Base-by-base conservation (phyloP, 495 filamentous ascomycete genomes). In the Hypoxylon fuscum region DNA sequence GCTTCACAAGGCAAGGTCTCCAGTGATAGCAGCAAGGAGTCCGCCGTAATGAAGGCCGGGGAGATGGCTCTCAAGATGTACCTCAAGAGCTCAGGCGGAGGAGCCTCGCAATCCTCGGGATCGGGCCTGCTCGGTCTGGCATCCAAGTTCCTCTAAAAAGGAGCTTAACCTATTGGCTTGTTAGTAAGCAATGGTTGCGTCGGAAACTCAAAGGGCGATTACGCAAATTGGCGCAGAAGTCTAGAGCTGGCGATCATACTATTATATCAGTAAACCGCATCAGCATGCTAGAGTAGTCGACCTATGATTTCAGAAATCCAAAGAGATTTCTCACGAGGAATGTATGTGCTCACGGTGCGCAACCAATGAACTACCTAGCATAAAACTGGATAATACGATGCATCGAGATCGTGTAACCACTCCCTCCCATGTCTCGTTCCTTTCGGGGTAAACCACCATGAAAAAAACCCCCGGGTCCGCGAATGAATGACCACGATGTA, bases 61-160 rank as follows among this genome's bases (percentile, higher is more conserved):
- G 79, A 85, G 75, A 76, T 80, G 77, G 82, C 81, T 10, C 60
- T 85, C 20, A 79, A 81, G 73, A 80, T 85, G 80, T 85, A 83
- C 56, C 51, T 83, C 58, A 79, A 82, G 73, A 79, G 75, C 50
- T 72, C 79, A 53, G 77, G 73, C 6, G 48, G 64, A 41, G 50
- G 55, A 25, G n/a, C n/a, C n/a, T 38, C 52, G 17, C 23, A 46
- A n/a, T 63, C 57, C 37, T 62, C 66, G 32, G 45, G 66, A 21
- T 70, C 63, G 23, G 58, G 74, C 15, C 52, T 79, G 22, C 62
- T 79, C 45, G 66, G 74, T 21, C 48, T 79, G 27, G 76, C 76
- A 17, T 74, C 70, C 45, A 79, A 79, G 68, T 79, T 79, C 63
- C 49, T 79, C 29, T 52, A 54, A 18, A 34, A 41, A 45, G 34